A percentile compares a stretch with the other conserved stretches of the same genome.
Evolutionary conservation across 225 moss, liverwort and hornwort species (phyloP).

Genomic region (Neckera pumila): DNA sequence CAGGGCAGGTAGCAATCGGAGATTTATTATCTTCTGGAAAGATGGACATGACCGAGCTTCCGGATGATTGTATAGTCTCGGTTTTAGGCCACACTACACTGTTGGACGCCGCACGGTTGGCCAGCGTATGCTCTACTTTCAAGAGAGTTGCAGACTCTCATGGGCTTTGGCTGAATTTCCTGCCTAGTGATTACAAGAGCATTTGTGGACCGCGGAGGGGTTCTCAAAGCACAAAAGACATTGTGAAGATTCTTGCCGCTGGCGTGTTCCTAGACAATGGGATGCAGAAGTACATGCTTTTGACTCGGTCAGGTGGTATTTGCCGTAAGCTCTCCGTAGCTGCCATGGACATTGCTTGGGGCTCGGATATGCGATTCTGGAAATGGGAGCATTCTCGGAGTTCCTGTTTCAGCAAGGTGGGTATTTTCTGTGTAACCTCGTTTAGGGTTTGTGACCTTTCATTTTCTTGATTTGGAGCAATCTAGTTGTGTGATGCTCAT

Average conservation of each 20-base stretch:
- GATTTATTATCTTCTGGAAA: background rate
- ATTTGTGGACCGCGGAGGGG: conserved; percentile 13
- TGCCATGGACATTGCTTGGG: conserved; percentile 65
- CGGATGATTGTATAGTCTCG: conserved; percentile 52
- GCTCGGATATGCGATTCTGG: conserved; percentile 66
- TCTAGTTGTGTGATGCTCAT: background rate
- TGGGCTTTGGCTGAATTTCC: conserved; percentile 47
- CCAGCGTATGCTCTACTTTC: conserved; percentile 49
- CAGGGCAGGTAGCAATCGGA: background rate
- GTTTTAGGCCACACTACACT: conserved; percentile 57
- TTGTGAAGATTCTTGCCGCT: conserved; percentile 43
- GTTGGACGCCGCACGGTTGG: conserved; percentile 47
- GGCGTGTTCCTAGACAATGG: conserved; percentile 53
- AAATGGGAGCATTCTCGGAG: conserved; percentile 65
- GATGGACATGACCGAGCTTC: conserved; percentile 50
- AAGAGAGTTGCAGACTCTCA: conserved; percentile 42
- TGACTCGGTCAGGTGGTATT: conserved; percentile 52
- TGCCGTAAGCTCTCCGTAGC: conserved; percentile 67
- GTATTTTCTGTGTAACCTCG: background rate
- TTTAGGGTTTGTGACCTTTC: background rate
- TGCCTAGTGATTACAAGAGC: conserved; percentile 52
- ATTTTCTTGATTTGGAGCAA: background rate
- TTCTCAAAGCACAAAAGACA: conserved; percentile 27
- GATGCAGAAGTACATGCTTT: conserved; percentile 53
- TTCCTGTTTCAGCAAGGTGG: conserved; percentile 73